These are phyloP conservation scores for Rubia peregrina DNA, from an alignment of 305 asterid genomes.

Conservation along the genomic window DNA sequence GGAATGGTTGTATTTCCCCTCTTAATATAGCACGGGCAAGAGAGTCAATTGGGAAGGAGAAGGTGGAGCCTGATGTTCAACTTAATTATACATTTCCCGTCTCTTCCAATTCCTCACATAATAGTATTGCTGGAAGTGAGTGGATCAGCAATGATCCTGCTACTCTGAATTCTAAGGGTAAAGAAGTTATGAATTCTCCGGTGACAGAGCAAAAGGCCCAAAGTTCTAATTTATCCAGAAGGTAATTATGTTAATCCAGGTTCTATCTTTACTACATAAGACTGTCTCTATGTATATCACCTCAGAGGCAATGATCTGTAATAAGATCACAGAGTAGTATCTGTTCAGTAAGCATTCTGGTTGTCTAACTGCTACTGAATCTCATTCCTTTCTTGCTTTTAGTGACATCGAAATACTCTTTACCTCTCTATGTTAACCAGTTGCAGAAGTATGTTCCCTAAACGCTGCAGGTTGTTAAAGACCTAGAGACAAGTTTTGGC, in stretches of 20 bases:
- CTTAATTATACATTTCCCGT: conserved; percentile 21
- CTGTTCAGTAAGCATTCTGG: neutral
- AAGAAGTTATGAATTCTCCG: conserved; percentile 46
- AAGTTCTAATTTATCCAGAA: conserved; percentile 26
- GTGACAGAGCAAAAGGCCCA: conserved; percentile 26
- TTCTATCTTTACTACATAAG: neutral
- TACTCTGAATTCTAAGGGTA: conserved; percentile 52
- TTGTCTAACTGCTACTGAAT: neutral
- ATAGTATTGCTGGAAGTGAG: conserved; percentile 30
- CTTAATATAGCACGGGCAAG: conserved; percentile 56
- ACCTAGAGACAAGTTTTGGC: neutral
- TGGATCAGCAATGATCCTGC: conserved; percentile 40
- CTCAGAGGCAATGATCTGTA: neutral
- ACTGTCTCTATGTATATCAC: conserved; percentile 1
- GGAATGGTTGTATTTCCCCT: conserved; percentile 90
- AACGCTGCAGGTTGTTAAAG: neutral
- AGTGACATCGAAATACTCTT: neutral
- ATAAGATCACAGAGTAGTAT: neutral
- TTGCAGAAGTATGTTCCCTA: neutral
- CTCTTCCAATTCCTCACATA: conserved; percentile 28
- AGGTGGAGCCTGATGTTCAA: conserved; percentile 26
- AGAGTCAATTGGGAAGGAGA: conserved; percentile 36
- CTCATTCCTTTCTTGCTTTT: neutral
- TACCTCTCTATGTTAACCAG: neutral
- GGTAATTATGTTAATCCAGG: conserved; percentile 29